These are phyloP conservation scores for Yamadazyma taylorii DNA, from an alignment of 1,139 yeast species.

Conservation along the genomic window DNA sequence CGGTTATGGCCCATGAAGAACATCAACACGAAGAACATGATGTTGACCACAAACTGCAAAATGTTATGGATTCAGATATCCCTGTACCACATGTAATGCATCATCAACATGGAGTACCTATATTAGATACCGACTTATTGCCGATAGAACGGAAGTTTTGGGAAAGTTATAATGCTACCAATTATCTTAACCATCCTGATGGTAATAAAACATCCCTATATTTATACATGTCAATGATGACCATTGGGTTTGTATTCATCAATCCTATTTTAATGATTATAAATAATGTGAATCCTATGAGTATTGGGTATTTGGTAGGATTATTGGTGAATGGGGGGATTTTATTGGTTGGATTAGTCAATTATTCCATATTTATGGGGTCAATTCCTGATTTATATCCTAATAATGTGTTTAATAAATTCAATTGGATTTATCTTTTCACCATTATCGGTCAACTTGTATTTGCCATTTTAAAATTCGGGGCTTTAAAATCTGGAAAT, in stretches of 20 bases:
- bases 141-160: constrained; percentile 77
- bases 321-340: constrained; percentile 52
- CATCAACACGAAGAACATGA: background rate
- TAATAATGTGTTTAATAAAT: constrained; percentile 65
- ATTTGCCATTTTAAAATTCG: constrained; percentile 40
- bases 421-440: constrained; percentile 61
- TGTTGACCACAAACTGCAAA: too few species aligned
- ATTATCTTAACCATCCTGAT: constrained; percentile 61
- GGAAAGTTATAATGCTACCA: constrained; percentile 80
- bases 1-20: constrained; percentile 2
- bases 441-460: constrained; percentile 53
- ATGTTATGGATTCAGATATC: too few species aligned
- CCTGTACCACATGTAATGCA: constrained; percentile 54
- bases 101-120: constrained; percentile 74
- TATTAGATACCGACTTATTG: constrained; percentile 63
- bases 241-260: constrained; percentile 49
- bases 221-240: constrained; percentile 53
- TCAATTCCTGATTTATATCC: constrained; percentile 73
- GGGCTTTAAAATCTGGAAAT: constrained; percentile 10
- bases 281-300: constrained; percentile 54
- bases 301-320: constrained; percentile 52
- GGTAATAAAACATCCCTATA: constrained; percentile 53
- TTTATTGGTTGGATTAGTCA: constrained; percentile 52
- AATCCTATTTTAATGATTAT: constrained; percentile 74
- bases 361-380: constrained; percentile 58